These are phyloP conservation scores for Populus hybrid DNA, from an alignment of 441 rosid species.

Conservation along the genomic window DNA sequence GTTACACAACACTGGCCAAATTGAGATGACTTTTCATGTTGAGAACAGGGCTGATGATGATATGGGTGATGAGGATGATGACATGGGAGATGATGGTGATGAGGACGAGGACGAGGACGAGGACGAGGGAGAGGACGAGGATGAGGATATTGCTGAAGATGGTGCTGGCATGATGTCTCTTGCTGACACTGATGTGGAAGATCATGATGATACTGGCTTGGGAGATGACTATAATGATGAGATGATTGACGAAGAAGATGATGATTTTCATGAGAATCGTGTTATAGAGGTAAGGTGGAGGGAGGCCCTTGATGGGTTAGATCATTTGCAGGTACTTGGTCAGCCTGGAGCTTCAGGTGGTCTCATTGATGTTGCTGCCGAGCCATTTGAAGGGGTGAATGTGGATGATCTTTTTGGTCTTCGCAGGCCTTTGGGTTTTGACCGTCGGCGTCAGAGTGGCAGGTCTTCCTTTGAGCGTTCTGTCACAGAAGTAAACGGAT, in stretches of 20 bases:
- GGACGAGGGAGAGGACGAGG: conserved; percentile 81
- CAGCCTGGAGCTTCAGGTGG: conserved; percentile 76
- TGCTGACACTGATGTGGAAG: conserved; percentile 94
- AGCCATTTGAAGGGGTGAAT: conserved; percentile 96
- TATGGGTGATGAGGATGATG: conserved; percentile 95
- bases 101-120: conserved; percentile 89
- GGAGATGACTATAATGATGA: conserved; percentile 95
- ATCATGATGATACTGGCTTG: conserved; percentile 89
- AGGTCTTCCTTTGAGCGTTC: conserved; percentile 79
- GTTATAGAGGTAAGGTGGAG: conserved; percentile 97
- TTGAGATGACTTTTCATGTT: conserved; percentile 78
- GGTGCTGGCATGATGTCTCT: conserved; percentile 96
- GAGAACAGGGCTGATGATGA: conserved; percentile 91
- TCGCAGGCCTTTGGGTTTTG: conserved; percentile 89
- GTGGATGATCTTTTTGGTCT: conserved; percentile 93
- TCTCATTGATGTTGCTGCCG: conserved; percentile 87
- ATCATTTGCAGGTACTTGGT: conserved; percentile 88
- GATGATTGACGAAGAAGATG: conserved; percentile 96
- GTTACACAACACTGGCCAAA: conserved; percentile 58
- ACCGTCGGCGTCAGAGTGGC: conserved; percentile 78
- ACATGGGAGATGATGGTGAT: conserved; percentile 87
- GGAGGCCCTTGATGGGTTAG: conserved; percentile 94
- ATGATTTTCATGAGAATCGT: conserved; percentile 86
- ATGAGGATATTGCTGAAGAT: conserved; percentile 92
- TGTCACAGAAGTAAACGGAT: conserved; percentile 74